These are phyloP conservation scores for Neocucurbitaria cava DNA, from an alignment of 2,329 filamentous ascomycete species.

Conservation along the genomic window DNA sequence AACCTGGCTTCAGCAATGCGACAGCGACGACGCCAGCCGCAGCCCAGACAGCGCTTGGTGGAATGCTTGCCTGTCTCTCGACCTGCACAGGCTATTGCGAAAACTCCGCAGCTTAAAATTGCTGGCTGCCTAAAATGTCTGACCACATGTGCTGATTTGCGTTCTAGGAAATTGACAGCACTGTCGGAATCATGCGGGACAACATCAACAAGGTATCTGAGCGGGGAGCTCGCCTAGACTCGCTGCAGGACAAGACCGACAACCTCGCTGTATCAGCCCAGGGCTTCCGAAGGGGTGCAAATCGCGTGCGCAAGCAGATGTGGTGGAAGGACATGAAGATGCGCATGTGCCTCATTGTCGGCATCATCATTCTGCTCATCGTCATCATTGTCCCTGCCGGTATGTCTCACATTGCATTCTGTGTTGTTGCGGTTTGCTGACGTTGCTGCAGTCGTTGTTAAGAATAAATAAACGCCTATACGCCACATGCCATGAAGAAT, in stretches of 20 bases:
- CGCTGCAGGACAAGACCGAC: conserved; percentile 90
- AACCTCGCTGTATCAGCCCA: conserved; percentile 92
- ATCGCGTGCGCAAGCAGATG: conserved; percentile 92
- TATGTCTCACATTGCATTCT: conserved; percentile 57
- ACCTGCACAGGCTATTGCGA: background rate
- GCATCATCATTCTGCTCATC: conserved; percentile 88
- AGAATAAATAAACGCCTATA: conserved; percentile 30
- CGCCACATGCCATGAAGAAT: conserved; percentile 37
- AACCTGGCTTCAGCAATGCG: conserved; percentile 20
- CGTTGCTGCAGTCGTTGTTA: conserved; percentile 34
- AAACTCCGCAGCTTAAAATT: background rate
- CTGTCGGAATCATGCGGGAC: conserved; percentile 92
- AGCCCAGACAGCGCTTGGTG: background rate
- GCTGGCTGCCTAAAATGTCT: background rate
- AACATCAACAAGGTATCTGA: conserved; percentile 98
- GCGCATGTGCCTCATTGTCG: conserved; percentile 93
- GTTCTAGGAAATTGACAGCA: conserved; percentile 91
- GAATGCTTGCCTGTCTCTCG: background rate
- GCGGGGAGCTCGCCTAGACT: conserved; percentile 87
- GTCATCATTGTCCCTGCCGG: conserved; percentile 94
- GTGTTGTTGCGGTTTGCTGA: conserved; percentile 12
- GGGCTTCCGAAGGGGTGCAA: conserved; percentile 94
- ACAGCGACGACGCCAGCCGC: background rate
- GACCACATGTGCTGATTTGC: conserved; percentile 17
- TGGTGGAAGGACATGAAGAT: conserved; percentile 99